These are phyloP conservation scores for Stereocaulon alpinum DNA, from an alignment of 495 filamentous ascomycete genomes.

Conservation along the genomic window DNA sequence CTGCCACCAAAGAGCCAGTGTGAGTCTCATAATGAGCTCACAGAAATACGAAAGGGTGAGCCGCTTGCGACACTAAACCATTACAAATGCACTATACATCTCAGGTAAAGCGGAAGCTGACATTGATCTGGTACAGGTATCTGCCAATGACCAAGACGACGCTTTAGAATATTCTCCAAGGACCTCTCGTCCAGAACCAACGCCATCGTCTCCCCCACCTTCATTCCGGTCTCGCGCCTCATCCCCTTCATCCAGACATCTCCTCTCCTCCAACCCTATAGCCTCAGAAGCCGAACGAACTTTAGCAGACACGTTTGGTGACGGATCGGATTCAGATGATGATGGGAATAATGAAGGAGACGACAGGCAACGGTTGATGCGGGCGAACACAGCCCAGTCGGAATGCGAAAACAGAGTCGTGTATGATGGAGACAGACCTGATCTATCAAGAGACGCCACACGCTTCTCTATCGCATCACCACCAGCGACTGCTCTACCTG, in stretches of 20 bases:
- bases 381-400: constrained; percentile 29
- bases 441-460: constrained; percentile 40
- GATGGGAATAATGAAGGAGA: constrained; percentile 65
- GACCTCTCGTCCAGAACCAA: constrained; percentile 33
- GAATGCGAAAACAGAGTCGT: constrained; percentile 31
- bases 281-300: constrained; percentile 56
- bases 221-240: constrained; percentile 83
- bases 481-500: constrained; percentile 22
- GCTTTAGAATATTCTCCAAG: constrained; percentile 22
- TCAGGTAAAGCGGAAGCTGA: not conserved
- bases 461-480: constrained; percentile 39
- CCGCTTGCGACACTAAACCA: constrained; percentile 18
- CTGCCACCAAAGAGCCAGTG: constrained; percentile 17
- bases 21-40: constrained; percentile 56
- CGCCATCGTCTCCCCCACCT: constrained; percentile 80
- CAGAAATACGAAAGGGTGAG: constrained; percentile 82
- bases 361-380: constrained; percentile 77
- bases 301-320: constrained; percentile 80
- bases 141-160: constrained; percentile 39
- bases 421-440: constrained; percentile 23
- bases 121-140: constrained; percentile 31
- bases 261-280: constrained; percentile 43
- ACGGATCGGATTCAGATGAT: constrained; percentile 59
- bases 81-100: not conserved
- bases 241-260: constrained; percentile 52